These are phyloP conservation scores for Lasiodiplodia theobromae DNA, from an alignment of 2,329 filamentous ascomycete genomes.

Conservation along the genomic window DNA sequence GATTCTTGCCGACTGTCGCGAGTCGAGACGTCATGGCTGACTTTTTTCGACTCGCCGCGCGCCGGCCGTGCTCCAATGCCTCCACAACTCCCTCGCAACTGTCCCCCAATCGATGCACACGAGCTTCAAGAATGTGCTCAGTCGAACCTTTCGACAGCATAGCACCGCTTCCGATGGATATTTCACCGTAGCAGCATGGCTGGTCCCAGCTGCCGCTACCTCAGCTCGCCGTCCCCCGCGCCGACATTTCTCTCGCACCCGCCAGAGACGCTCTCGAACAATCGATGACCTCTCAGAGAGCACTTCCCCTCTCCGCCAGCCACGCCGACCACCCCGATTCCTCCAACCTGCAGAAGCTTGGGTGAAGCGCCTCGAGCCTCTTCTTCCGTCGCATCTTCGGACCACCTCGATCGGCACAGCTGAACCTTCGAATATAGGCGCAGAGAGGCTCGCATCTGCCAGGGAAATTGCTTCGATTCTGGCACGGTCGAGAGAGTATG, in stretches of 20 bases:
- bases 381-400: conserved; percentile 46
- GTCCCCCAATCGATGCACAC: conserved; percentile 46
- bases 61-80: conserved; percentile 13
- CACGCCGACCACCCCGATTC: neutral
- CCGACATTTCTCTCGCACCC: conserved; percentile 39
- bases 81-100: conserved; percentile 6
- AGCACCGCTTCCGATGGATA: conserved; percentile 34
- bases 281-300: neutral
- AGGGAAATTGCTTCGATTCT: conserved; percentile 38
- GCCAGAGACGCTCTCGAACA: conserved; percentile 31
- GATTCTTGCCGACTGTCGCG: neutral
- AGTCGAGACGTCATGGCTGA: conserved; percentile 24
- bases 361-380: conserved; percentile 45
- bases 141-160: conserved; percentile 44
- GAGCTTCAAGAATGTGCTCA: conserved; percentile 46
- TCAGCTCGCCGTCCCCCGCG: conserved; percentile 32
- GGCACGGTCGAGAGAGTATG: conserved; percentile 34
- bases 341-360: conserved; percentile 37
- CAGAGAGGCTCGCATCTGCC: conserved; percentile 28
- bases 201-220: conserved; percentile 40
- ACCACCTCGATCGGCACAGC: conserved; percentile 11
- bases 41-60: conserved; percentile 19
- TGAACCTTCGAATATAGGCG: conserved; percentile 31
- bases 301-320: neutral
- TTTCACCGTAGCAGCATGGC: conserved; percentile 43